These are phyloP conservation scores for Scedosporium dehoogii DNA, from an alignment of 2,329 filamentous ascomycete species.

Conservation along the genomic window DNA sequence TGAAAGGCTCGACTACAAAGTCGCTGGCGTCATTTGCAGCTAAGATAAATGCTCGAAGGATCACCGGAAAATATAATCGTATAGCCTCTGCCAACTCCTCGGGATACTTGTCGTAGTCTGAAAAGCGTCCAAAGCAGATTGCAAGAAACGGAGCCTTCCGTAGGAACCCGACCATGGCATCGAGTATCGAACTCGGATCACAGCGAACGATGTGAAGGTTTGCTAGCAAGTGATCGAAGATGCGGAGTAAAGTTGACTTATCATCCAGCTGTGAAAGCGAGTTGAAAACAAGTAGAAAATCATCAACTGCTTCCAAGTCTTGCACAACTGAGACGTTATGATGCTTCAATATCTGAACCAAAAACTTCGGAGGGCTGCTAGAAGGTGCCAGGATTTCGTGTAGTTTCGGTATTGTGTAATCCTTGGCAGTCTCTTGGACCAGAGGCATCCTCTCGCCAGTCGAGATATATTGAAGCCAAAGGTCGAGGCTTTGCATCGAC, in stretches of 20 bases:
- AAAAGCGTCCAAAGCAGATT: slow-evolving; percentile 11
- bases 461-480: slow-evolving; percentile 29
- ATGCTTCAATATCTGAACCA: neutral
- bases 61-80: slow-evolving; percentile 18
- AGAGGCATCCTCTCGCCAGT: slow-evolving; percentile 25
- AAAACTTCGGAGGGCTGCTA: neutral
- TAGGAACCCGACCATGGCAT: slow-evolving; percentile 12
- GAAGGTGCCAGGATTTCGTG: slow-evolving; percentile 10
- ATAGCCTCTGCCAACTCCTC: slow-evolving; percentile 6
- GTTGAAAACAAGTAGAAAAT: neutral
- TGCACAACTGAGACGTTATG: neutral
- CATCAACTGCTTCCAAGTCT: neutral
- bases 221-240: neutral
- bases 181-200: slow-evolving; percentile 9
- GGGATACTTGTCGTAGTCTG: slow-evolving; percentile 9
- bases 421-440: slow-evolving; percentile 21
- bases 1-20: slow-evolving; percentile 4
- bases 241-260: neutral
- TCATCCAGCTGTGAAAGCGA: neutral
- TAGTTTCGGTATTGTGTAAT: slow-evolving; percentile 21
- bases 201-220: neutral
- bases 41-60: slow-evolving; percentile 18
- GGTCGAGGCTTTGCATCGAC: slow-evolving; percentile 24
- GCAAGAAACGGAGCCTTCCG: slow-evolving; percentile 10
- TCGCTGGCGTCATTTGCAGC: slow-evolving; percentile 15